Percentiles rank a stretch among this genome's conserved stretches.
These are phyloP conservation scores for Pistacia vera DNA, from an alignment of 345 rosid genomes.

Conservation along the genomic window DNA sequence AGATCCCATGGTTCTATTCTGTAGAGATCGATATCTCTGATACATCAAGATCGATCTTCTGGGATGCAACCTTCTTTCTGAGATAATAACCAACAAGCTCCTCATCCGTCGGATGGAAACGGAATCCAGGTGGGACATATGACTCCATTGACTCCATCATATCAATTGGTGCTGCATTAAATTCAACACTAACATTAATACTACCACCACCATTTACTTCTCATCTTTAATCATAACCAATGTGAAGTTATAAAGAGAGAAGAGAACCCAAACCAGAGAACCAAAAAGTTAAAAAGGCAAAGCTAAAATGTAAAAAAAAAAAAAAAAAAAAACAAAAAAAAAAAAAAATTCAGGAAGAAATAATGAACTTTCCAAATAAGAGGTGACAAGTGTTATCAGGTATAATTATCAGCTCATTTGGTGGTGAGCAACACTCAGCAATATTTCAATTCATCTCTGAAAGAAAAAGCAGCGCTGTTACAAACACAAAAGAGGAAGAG, in stretches of 20 bases:
- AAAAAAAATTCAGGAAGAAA: slow-evolving; percentile 8
- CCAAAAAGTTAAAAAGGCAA: neutral
- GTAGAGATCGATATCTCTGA: slow-evolving; percentile 94
- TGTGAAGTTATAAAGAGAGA: slow-evolving; percentile 19
- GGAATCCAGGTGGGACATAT: slow-evolving; percentile 96
- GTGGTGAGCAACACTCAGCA: slow-evolving; percentile 46
- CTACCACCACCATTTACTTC: slow-evolving; percentile 19
- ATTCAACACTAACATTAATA: slow-evolving; percentile 40
- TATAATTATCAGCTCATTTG: slow-evolving; percentile 51
- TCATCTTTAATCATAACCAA: slow-evolving; percentile 38
- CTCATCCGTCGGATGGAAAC: slow-evolving; percentile 97
- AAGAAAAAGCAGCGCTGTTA: slow-evolving; percentile 28
- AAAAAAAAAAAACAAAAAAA: too few species aligned
- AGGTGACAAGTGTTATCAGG: slow-evolving; percentile 47
- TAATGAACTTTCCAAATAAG: slow-evolving; percentile 21
- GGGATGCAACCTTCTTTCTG: slow-evolving; percentile 93
- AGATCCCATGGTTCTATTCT: slow-evolving; percentile 99
- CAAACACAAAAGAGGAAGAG: slow-evolving; percentile 11
- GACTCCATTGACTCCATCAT: slow-evolving; percentile 86
- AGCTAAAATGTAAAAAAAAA: neutral
- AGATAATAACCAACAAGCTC: slow-evolving; percentile 97
- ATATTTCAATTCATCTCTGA: neutral
- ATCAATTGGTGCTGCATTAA: slow-evolving; percentile 41
- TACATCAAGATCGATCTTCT: slow-evolving; percentile 98
- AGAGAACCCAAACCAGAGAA: slow-evolving; percentile 10